Percentiles rank a stretch among this genome's conserved stretches.
Evolutionary conservation across 2,329 filamentous ascomycete species (phyloP).

Genomic region (Monilinia fructicola): DNA sequence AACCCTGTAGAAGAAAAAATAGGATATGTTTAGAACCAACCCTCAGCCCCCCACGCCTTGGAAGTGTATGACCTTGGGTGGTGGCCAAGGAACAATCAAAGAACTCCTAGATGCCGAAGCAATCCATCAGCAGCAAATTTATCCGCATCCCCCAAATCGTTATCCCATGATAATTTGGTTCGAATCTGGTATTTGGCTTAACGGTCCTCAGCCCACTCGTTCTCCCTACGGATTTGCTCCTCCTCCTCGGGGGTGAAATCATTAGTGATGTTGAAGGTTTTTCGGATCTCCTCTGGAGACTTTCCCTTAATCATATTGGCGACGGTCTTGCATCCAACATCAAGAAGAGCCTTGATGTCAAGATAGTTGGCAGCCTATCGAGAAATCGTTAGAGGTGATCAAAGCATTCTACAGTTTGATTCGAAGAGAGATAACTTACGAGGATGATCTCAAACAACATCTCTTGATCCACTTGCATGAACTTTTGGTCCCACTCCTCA

Average conservation of each 20-base stretch:
- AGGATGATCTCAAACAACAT: conserved; percentile 99
- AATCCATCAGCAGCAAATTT: conserved; percentile 5
- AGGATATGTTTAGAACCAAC: background rate
- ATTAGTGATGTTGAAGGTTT: conserved; percentile 99
- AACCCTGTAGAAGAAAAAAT: background rate
- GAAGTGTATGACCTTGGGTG: conserved; percentile 11
- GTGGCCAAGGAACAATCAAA: background rate
- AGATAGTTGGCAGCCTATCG: conserved; percentile 91
- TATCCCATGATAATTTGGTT: background rate
- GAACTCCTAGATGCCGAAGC: conserved; percentile 6
- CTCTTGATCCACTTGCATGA: conserved; percentile 99
- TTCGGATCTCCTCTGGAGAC: conserved; percentile 97
- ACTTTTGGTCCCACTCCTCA: conserved; percentile 99
- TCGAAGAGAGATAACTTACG: conserved; percentile 53
- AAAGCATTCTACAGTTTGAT: background rate
- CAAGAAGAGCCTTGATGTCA: conserved; percentile 96
- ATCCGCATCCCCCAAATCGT: background rate
- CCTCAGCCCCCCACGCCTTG: background rate
- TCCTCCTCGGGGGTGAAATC: conserved; percentile 99
- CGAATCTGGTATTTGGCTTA: conserved; percentile 43
- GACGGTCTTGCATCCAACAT: conserved; percentile 98
- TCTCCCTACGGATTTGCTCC: conserved; percentile 91
- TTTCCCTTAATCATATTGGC: conserved; percentile 99
- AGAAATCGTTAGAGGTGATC: background rate
- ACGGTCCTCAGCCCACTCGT: conserved; percentile 87